Base-by-base conservation (phyloP, 768 basidiomycete genomes). In the Mycena pura region DNA sequence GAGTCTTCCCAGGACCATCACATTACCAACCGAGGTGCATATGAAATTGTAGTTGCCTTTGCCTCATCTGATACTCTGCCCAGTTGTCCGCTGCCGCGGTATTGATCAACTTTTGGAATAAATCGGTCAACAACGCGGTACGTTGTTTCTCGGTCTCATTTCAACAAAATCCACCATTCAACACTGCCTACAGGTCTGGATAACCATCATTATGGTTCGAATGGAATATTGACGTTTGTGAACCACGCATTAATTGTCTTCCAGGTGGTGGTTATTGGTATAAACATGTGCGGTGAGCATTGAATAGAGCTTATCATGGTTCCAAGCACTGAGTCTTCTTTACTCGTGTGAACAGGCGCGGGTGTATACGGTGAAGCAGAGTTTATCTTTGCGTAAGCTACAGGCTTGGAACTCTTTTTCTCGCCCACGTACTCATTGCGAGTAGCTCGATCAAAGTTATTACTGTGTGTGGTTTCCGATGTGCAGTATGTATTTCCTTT, bases 321-420 rank as follows among this genome's bases (percentile, higher is more conserved):
- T 83, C 86, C 39, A 83, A 80, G 61, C n/a, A n/a, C n/a, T n/a
- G n/a, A n/a, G n/a, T n/a, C n/a, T n/a, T n/a, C n/a, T n/a, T n/a
- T n/a, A n/a, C n/a, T n/a, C n/a, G n/a, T n/a, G n/a, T n/a, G n/a
- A n/a, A n/a, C n/a, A n/a, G n/a, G n/a, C n/a, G 88, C 90, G 40
- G 88, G 86, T 76, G 90, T 84, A 28, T 93, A 93, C 68, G 91
- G 92, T 31, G 92, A 95, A 74, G 86, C 86, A 6, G 94, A 95
- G 74, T 96, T 96, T 69, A 80, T 87, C 47, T 95, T 95, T 70
- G 92, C 92, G 81, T 89, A 62, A 72, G 86, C n/a, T n/a, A n/a
- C n/a, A n/a, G n/a, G 11, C 6, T 15, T 14, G 14, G 8, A 25
- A 11, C 0, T n/a, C n/a, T n/a, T n/a, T n/a, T 28, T 50, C 28